Conservation (phyloP, 768 basidiomycete genomes). For the Agaricus blazei region DNA sequence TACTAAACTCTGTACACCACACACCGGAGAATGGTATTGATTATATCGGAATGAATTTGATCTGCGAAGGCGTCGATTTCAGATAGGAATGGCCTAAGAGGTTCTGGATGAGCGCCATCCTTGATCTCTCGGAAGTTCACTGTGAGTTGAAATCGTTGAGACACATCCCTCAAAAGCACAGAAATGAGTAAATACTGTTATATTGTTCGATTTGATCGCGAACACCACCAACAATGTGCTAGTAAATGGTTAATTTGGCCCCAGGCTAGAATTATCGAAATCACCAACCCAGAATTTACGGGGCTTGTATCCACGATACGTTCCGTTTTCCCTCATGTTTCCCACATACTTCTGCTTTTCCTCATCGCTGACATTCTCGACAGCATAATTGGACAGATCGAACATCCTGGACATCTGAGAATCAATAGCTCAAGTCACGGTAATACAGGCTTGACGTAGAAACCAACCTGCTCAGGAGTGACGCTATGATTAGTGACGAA, state of each 20-base stretch:
- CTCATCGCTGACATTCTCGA: constrained; percentile 31
- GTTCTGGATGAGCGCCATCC: constrained; percentile 28
- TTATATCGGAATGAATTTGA: constrained; percentile 31
- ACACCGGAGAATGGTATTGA: constrained; percentile 30
- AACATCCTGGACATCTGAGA: constrained; percentile 31
- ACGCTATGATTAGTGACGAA: constrained; percentile 47
- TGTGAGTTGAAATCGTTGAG: constrained; percentile 7
- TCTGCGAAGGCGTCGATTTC: constrained; percentile 30
- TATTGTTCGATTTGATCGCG: constrained; percentile 43
- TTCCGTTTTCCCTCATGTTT: constrained; percentile 36
- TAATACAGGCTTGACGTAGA: neutral
- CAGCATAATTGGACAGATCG: constrained; percentile 42
- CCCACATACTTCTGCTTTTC: constrained; percentile 38
- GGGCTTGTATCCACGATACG: constrained; percentile 50
- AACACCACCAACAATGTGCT: constrained; percentile 37
- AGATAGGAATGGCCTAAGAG: constrained; percentile 29
- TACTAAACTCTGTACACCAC: neutral
- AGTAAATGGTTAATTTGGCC: neutral
- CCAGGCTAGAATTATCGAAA: neutral
- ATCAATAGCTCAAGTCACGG: neutral
- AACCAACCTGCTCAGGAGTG: constrained; percentile 31
- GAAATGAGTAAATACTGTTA: constrained; percentile 24
- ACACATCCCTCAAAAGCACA: neutral
- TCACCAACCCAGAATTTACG: constrained; percentile 41
- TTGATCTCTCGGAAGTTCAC: constrained; percentile 27